Conservation (phyloP, 768 basidiomycete genomes). For the Rossbeevera mucosa region DNA sequence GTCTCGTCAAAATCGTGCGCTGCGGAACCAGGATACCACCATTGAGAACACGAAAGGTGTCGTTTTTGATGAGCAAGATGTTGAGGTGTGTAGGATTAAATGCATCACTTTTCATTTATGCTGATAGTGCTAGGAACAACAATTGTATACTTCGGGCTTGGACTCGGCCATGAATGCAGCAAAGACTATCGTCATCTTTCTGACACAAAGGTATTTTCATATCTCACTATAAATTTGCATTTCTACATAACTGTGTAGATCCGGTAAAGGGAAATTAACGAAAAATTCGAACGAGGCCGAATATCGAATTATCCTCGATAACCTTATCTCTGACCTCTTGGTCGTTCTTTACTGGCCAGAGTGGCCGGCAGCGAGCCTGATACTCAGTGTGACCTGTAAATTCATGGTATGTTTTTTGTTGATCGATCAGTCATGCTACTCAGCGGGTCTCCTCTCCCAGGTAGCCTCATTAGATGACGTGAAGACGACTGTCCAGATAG, state of each 20-base stretch:
- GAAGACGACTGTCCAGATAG: constrained; percentile 57
- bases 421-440: background rate
- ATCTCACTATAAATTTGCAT: background rate
- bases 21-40: constrained; percentile 59
- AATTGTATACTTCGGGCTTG: constrained; percentile 63
- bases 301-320: constrained; percentile 89
- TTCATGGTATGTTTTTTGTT: constrained; percentile 61
- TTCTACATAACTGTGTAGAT: constrained; percentile 37
- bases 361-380: constrained; percentile 89
- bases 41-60: constrained; percentile 47
- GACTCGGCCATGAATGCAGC: constrained; percentile 85
- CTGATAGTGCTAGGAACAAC: constrained; percentile 52
- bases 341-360: constrained; percentile 91
- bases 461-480: constrained; percentile 80
- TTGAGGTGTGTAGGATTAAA: constrained; percentile 40
- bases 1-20: constrained; percentile 54
- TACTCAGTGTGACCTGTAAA: constrained; percentile 75
- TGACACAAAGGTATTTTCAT: constrained; percentile 56
- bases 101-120: background rate
- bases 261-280: constrained; percentile 81
- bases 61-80: constrained; percentile 64
- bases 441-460: constrained; percentile 34
- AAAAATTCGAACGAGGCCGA: constrained; percentile 94
- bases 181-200: constrained; percentile 73
- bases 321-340: constrained; percentile 82